Conservation (phyloP, 306 rosid species). For the Astragalus membranaceus region DNA sequence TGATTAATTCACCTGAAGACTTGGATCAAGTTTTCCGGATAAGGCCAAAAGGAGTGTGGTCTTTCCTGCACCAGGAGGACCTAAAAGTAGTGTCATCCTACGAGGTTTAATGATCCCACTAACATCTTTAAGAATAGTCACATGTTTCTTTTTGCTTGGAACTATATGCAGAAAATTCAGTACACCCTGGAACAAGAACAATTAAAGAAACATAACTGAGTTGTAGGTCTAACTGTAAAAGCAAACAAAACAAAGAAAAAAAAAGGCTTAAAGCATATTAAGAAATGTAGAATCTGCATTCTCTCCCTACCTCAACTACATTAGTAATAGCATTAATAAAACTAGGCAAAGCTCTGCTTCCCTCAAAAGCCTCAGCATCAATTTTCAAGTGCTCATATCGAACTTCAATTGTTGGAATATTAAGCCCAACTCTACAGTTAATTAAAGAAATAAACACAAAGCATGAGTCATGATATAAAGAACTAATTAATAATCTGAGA, state of each 20-base stretch:
- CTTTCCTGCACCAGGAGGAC: conserved; percentile 69
- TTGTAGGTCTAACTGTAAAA: background rate
- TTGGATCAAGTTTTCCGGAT: conserved; percentile 61
- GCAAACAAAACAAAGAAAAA: background rate
- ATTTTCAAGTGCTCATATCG: conserved; percentile 41
- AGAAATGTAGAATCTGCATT: background rate
- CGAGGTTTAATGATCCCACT: conserved; percentile 58
- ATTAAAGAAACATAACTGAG: background rate
- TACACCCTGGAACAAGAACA: conserved; percentile 14
- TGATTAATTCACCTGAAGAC: conserved; percentile 35
- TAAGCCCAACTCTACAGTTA: conserved; percentile 41
- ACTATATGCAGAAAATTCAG: conserved; percentile 23
- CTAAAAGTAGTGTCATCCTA: conserved; percentile 65
- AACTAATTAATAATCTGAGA: background rate
- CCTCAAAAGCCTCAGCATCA: conserved; percentile 43
- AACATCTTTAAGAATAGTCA: conserved; percentile 43
- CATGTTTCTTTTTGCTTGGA: conserved; percentile 20
- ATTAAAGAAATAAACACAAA: background rate
- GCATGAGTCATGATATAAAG: background rate
- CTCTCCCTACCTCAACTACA: conserved; percentile 16
- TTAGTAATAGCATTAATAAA: conserved; percentile 27
- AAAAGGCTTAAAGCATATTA: background rate
- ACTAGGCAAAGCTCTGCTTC: conserved; percentile 60
- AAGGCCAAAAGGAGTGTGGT: conserved; percentile 55
- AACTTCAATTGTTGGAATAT: conserved; percentile 49